These are phyloP conservation scores for Adenanthera pavonina DNA, from an alignment of 306 rosid genomes.

Conservation along the genomic window DNA sequence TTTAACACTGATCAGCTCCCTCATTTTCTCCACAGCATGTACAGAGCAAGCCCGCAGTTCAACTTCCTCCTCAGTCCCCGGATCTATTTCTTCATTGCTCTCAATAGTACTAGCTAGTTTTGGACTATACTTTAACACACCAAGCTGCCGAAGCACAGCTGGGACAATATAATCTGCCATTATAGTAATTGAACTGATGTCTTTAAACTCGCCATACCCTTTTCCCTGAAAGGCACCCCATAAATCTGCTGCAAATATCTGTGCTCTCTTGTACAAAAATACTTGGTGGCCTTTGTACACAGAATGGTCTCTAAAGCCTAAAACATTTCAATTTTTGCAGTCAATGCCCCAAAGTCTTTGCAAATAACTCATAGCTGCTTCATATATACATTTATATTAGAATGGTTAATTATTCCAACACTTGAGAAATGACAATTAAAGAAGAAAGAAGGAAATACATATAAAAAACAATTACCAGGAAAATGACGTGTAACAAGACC, in stretches of 20 bases:
- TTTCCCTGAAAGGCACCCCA: slow-evolving; percentile 87
- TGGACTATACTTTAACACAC: slow-evolving; percentile 80
- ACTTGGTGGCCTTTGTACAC: slow-evolving; percentile 92
- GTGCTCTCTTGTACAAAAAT: slow-evolving; percentile 95
- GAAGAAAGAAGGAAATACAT: neutral
- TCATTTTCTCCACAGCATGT: slow-evolving; percentile 92
- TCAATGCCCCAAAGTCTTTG: slow-evolving; percentile 39
- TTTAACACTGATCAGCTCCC: slow-evolving; percentile 72
- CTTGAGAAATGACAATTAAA: neutral
- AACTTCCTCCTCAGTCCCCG: slow-evolving; percentile 99
- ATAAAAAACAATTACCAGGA: slow-evolving; percentile 69
- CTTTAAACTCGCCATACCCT: slow-evolving; percentile 86
- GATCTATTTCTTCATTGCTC: slow-evolving; percentile 67
- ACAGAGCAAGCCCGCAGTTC: slow-evolving; percentile 95
- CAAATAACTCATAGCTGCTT: slow-evolving; percentile 18
- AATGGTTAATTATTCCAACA: neutral
- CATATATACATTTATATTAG: slow-evolving; percentile 2
- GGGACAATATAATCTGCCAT: slow-evolving; percentile 99
- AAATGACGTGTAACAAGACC: slow-evolving; percentile 84
- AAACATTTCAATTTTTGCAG: slow-evolving; percentile 36
- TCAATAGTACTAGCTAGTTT: slow-evolving; percentile 71
- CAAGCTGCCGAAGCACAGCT: slow-evolving; percentile 86
- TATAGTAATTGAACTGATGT: slow-evolving; percentile 80
- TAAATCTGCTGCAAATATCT: slow-evolving; percentile 92
- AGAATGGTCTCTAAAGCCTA: slow-evolving; percentile 94